Conservation (phyloP, 2,329 filamentous ascomycete genomes). For the Aspergillus fumigatiaffinis region DNA sequence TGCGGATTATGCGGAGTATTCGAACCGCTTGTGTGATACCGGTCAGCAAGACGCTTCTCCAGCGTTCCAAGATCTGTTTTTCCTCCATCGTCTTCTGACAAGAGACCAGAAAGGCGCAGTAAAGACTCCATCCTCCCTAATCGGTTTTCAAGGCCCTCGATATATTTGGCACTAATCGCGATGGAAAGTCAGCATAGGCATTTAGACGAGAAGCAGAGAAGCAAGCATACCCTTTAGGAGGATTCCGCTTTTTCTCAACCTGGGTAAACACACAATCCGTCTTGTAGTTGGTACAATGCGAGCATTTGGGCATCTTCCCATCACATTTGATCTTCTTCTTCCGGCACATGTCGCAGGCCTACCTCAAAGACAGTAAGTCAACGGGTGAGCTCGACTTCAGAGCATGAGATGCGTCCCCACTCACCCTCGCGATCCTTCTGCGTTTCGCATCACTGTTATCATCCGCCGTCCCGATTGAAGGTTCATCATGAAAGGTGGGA, state of each 20-base stretch:
- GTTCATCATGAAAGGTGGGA: slow-evolving; percentile 42
- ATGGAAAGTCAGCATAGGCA: slow-evolving; percentile 13
- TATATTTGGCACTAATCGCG: slow-evolving; percentile 78
- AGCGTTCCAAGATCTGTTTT: slow-evolving; percentile 83
- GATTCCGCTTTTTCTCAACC: slow-evolving; percentile 97
- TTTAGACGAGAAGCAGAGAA: slow-evolving; percentile 3
- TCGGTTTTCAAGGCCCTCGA: slow-evolving; percentile 92
- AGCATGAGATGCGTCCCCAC: slow-evolving; percentile 23
- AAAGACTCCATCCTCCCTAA: slow-evolving; percentile 94
- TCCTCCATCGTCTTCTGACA: slow-evolving; percentile 80
- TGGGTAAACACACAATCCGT: slow-evolving; percentile 96
- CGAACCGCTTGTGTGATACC: slow-evolving; percentile 31
- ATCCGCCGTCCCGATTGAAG: slow-evolving; percentile 42
- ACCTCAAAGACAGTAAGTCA: slow-evolving; percentile 11
- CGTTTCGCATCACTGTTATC: slow-evolving; percentile 77
- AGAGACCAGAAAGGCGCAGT: slow-evolving; percentile 76
- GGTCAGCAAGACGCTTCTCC: slow-evolving; percentile 68
- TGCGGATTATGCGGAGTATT: slow-evolving; percentile 36
- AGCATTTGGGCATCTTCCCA: slow-evolving; percentile 89
- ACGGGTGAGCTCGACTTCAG: not conserved
- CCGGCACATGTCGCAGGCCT: slow-evolving; percentile 95
- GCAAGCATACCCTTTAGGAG: slow-evolving; percentile 78
- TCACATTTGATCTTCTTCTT: slow-evolving; percentile 96
- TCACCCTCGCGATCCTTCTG: slow-evolving; percentile 80
- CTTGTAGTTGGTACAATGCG: slow-evolving; percentile 96